Evolutionary conservation across 169 alveolate genomes (phyloP).

Genomic region (Babesia ovis): DNA sequence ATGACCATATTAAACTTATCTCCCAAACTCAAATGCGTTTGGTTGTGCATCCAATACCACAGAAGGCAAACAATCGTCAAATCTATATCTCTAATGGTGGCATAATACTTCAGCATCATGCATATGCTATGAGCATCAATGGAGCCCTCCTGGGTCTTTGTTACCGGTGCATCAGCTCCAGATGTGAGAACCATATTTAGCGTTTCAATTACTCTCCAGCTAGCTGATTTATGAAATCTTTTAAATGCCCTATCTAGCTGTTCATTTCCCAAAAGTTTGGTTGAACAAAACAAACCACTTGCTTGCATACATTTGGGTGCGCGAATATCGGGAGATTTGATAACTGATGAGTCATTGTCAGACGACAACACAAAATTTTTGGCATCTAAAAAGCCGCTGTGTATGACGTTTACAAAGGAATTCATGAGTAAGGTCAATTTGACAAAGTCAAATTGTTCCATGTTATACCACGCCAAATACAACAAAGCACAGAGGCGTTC

Average conservation of each 20-base stretch:
- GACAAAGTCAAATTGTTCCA: constrained; percentile 31
- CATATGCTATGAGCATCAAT: constrained; percentile 52
- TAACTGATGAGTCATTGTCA: background rate
- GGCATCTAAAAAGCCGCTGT: background rate
- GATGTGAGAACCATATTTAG: background rate
- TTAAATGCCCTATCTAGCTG: background rate
- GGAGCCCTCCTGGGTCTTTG: background rate
- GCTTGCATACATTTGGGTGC: background rate
- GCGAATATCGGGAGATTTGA: background rate
- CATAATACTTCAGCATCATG: constrained; percentile 43
- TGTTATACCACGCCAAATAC: constrained; percentile 4
- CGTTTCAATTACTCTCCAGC: background rate
- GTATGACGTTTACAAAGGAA: constrained; percentile 28
- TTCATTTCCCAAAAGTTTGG: background rate
- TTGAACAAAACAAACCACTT: background rate
- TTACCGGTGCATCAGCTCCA: background rate
- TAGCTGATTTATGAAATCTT: background rate
- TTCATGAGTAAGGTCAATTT: constrained; percentile 26
- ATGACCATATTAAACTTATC: constrained; percentile 14
- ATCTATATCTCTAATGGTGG: background rate
- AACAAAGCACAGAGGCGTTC: constrained; percentile 18
- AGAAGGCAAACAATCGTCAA: background rate
- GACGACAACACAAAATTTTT: background rate
- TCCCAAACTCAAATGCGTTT: background rate
- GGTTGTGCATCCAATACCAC: background rate